Percentiles rank a stretch among this genome's conserved stretches.
phyloP scores from a whole-genome alignment of 345 rosid genomes.

The Boechera stricta region DNA sequence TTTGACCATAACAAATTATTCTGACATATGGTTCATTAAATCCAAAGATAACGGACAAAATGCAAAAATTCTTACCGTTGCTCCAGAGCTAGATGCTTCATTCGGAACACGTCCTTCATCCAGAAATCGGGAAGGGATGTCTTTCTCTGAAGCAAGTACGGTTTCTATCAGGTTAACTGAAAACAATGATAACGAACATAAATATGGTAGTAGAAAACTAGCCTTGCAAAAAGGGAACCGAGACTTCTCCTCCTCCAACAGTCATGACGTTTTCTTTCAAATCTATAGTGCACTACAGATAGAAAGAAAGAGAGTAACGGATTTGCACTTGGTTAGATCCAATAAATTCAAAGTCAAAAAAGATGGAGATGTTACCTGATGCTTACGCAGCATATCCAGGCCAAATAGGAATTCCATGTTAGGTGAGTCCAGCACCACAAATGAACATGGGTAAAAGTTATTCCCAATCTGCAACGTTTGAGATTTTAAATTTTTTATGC shows the following conservation, averaged over 20 bases:
- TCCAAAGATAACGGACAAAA: conserved; percentile 1
- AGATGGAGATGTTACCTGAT: conserved; percentile 68
- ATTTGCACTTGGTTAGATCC: conserved; percentile 9
- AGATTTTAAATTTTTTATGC: conserved; percentile 1
- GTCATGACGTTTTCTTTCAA: conserved; percentile 85
- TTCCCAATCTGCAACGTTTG: conserved; percentile 66
- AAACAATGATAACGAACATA: not conserved
- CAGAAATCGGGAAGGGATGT: conserved; percentile 77
- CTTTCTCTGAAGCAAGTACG: conserved; percentile 71
- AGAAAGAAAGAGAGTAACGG: not conserved
- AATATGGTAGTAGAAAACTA: conserved; percentile 38
- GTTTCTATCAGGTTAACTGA: conserved; percentile 13
- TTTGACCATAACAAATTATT: not conserved
- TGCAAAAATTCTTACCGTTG: conserved; percentile 53
- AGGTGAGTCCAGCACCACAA: conserved; percentile 89
- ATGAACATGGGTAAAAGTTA: conserved; percentile 91
- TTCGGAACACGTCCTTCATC: conserved; percentile 77
- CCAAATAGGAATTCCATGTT: conserved; percentile 98
- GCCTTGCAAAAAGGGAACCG: conserved; percentile 98
- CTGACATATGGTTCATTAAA: not conserved
- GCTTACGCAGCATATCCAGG: conserved; percentile 99
- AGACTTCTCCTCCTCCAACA: conserved; percentile 96
- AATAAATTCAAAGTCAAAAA: not conserved
- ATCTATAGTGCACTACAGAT: conserved; percentile 84
- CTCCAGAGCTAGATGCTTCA: conserved; percentile 88